Evolutionary conservation across 2,329 filamentous ascomycete genomes (phyloP).

Genomic region (Cladobotryum mycophilum): DNA sequence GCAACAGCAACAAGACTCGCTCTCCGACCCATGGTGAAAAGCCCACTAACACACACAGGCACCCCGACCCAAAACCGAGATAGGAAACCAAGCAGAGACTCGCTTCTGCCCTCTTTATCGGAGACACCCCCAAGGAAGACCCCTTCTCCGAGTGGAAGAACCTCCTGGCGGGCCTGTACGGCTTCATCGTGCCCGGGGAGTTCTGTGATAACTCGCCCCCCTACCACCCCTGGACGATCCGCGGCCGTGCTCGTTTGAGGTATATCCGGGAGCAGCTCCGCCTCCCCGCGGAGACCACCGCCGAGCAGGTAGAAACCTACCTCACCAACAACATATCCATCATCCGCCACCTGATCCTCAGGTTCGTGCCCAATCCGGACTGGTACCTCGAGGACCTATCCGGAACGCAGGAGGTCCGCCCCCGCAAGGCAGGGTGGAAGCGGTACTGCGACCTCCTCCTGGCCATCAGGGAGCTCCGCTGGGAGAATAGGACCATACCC

Average conservation of each 20-base stretch:
- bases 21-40: too few relatives aligned
- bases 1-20: too few relatives aligned
- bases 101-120: too few relatives aligned
- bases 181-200: too few relatives aligned
- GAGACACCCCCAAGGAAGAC: too few relatives aligned
- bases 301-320: slow-evolving; percentile 9
- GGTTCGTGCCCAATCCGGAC: slow-evolving; percentile 1
- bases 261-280: slow-evolving; percentile 12
- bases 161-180: too few relatives aligned
- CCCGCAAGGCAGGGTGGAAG: neutral
- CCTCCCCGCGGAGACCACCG: slow-evolving; percentile 4
- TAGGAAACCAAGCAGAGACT: too few relatives aligned
- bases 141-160: too few relatives aligned
- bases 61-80: too few relatives aligned
- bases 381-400: neutral
- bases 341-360: slow-evolving; percentile 15
- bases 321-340: slow-evolving; percentile 17
- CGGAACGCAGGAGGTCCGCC: neutral
- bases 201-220: neutral
- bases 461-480: slow-evolving; percentile 1
- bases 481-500: neutral
- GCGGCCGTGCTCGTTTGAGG: slow-evolving; percentile 3
- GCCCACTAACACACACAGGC: too few relatives aligned
- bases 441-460: neutral
- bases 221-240: neutral